These are phyloP conservation scores for Thalassiosira mediterranea DNA, from an alignment of 352 stramenopile genomes.

Conservation along the genomic window DNA sequence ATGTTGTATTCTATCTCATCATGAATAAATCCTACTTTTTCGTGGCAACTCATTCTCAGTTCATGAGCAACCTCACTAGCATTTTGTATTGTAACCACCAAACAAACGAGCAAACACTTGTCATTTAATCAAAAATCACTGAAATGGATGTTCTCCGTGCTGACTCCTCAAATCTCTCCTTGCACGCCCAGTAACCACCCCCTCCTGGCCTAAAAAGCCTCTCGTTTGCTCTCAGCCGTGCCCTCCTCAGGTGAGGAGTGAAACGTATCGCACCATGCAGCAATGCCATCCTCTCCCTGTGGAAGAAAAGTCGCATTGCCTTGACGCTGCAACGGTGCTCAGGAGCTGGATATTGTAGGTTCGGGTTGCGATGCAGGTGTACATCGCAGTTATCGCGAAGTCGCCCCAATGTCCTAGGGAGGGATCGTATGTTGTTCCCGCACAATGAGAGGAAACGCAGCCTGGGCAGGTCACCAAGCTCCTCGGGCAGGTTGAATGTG, in stretches of 20 bases:
- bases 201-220: slow-evolving; percentile 43
- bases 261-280: slow-evolving; percentile 29
- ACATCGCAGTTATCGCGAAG: slow-evolving; percentile 34
- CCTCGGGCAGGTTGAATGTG: slow-evolving; percentile 32
- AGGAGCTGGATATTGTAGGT: slow-evolving; percentile 36
- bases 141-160: no score
- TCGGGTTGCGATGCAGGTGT: slow-evolving; percentile 40
- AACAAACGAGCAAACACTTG: no score
- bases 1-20: slow-evolving; percentile 1
- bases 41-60: no score
- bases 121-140: no score
- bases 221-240: slow-evolving; percentile 33
- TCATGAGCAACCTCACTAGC: no score
- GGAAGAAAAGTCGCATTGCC: slow-evolving; percentile 42
- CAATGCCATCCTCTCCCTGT: slow-evolving; percentile 41
- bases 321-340: slow-evolving; percentile 25
- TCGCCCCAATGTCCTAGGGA: slow-evolving; percentile 35
- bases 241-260: slow-evolving; percentile 33
- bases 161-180: slow-evolving; percentile 51
- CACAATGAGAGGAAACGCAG: slow-evolving; percentile 39
- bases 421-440: slow-evolving; percentile 40
- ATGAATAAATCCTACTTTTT: background rate
- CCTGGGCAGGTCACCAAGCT: slow-evolving; percentile 31
- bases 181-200: slow-evolving; percentile 38
- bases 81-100: no score